Conservation (phyloP, 139 green algal species). For the Chlorella sp. region DNA sequence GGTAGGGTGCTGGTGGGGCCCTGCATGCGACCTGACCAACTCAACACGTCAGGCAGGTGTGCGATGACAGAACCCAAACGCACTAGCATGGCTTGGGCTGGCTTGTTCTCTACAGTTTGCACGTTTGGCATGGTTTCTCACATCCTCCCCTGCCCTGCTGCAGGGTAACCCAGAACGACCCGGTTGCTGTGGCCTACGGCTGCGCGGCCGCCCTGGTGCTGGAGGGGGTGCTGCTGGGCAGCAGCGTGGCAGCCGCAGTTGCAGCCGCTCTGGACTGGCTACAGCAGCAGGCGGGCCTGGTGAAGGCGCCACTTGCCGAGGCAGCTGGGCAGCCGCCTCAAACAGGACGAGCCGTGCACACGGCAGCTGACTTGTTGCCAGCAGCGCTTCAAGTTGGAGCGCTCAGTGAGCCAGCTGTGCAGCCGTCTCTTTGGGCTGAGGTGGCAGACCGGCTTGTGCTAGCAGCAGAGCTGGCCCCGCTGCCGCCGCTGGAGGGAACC, state of each 20-base stretch:
- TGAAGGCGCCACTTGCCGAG: background rate
- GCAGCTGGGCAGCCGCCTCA: background rate
- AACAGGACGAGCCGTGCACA: too few relatives aligned
- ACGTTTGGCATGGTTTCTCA: too few relatives aligned
- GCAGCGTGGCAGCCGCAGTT: conserved; percentile 36
- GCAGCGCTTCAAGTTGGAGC: too few relatives aligned
- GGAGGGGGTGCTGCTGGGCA: conserved; percentile 48
- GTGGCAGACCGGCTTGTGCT: conserved; percentile 44
- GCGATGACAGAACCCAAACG: too few relatives aligned
- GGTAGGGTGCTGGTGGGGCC: background rate
- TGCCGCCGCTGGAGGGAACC: conserved; percentile 33
- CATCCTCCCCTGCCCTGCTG: too few relatives aligned
- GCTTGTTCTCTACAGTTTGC: too few relatives aligned
- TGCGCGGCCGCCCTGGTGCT: conserved; percentile 57
- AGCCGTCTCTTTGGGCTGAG: too few relatives aligned
- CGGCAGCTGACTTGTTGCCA: too few relatives aligned
- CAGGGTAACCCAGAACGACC: conserved; percentile 66
- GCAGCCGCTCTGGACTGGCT: conserved; percentile 27
- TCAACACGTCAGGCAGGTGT: too few relatives aligned
- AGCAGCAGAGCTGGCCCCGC: conserved; percentile 22
- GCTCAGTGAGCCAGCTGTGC: too few relatives aligned
- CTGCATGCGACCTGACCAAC: too few relatives aligned
- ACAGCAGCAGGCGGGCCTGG: background rate
- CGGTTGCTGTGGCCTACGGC: conserved; percentile 57
- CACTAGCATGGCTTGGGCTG: too few relatives aligned